Evolutionary conservation across 2,329 filamentous ascomycete species (phyloP).

Genomic region (Venturia effusa): DNA sequence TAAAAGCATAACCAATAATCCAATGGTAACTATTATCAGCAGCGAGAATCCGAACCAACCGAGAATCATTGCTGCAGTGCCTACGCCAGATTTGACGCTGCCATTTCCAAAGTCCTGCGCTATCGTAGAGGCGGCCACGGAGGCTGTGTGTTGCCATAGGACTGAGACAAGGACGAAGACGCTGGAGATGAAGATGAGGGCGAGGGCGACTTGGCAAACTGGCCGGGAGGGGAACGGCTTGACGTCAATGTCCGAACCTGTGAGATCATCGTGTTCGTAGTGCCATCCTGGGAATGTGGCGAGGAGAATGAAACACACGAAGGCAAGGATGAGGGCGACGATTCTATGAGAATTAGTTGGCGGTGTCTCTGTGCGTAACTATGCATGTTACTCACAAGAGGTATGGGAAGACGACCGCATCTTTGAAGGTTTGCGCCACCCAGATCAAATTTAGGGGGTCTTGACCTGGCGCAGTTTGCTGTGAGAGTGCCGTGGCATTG

Average conservation of each 20-base stretch:
- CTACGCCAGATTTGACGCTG: slow-evolving; percentile 74
- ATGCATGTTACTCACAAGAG: slow-evolving; percentile 54
- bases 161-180: slow-evolving; percentile 57
- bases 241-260: slow-evolving; percentile 75
- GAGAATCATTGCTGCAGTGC: slow-evolving; percentile 90
- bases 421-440: slow-evolving; percentile 94
- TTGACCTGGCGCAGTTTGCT: slow-evolving; percentile 80
- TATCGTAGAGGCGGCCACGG: slow-evolving; percentile 86
- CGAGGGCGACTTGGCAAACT: slow-evolving; percentile 84
- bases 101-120: slow-evolving; percentile 89
- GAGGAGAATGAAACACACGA: slow-evolving; percentile 87
- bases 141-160: slow-evolving; percentile 90
- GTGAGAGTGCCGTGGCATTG: slow-evolving; percentile 87
- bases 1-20: slow-evolving; percentile 89
- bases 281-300: slow-evolving; percentile 98
- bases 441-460: slow-evolving; percentile 96
- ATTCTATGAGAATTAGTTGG: slow-evolving; percentile 47
- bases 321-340: slow-evolving; percentile 94
- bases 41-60: slow-evolving; percentile 96
- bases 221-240: slow-evolving; percentile 88
- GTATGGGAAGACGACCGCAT: slow-evolving; percentile 97
- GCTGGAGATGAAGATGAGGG: slow-evolving; percentile 69
- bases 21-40: slow-evolving; percentile 91
- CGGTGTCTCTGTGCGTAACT: slow-evolving; percentile 4
- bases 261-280: slow-evolving; percentile 67